Evolutionary conservation across 768 basidiomycete species (phyloP).

Genomic region (Collybia sordida): DNA sequence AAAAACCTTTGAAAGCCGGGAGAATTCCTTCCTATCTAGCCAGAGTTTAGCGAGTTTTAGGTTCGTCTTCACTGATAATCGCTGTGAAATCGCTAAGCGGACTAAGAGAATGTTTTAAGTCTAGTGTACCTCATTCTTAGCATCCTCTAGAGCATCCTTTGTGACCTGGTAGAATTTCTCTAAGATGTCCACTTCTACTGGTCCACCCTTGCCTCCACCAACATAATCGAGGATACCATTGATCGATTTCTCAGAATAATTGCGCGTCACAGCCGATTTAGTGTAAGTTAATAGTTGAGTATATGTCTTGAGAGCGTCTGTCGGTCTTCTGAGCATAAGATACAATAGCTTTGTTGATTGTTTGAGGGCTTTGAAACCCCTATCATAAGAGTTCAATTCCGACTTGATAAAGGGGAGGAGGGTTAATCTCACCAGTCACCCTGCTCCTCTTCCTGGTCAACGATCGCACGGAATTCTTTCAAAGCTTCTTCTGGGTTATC

Average conservation of each 20-base stretch:
- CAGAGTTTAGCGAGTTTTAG: constrained; percentile 96
- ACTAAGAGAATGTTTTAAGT: not conserved
- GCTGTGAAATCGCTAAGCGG: constrained; percentile 40
- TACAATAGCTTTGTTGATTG: constrained; percentile 96
- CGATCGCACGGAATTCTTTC: constrained; percentile 85
- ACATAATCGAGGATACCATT: constrained; percentile 98
- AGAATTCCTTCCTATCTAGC: constrained; percentile 92
- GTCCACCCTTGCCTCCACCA: constrained; percentile 81
- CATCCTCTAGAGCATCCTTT: constrained; percentile 84
- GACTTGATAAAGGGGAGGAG: not conserved
- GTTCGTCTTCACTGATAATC: constrained; percentile 93
- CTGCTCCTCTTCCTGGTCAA: constrained; percentile 88
- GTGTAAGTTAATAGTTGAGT: constrained; percentile 87
- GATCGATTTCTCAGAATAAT: constrained; percentile 98
- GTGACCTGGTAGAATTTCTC: constrained; percentile 97
- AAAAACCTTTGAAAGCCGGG: constrained; percentile 74
- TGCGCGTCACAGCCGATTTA: constrained; percentile 91
- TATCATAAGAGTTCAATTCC: constrained; percentile 26
- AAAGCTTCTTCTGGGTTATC: constrained; percentile 91
- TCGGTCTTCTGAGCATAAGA: constrained; percentile 72
- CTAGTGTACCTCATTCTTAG: constrained; percentile 85
- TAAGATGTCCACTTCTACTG: constrained; percentile 79
- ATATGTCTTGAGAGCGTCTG: constrained; percentile 86
- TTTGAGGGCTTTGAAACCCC: constrained; percentile 99
- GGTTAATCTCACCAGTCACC: constrained; percentile 77